These are phyloP conservation scores for Lipomyces mesembrius DNA, from an alignment of 805 yeast species.

Conservation along the genomic window DNA sequence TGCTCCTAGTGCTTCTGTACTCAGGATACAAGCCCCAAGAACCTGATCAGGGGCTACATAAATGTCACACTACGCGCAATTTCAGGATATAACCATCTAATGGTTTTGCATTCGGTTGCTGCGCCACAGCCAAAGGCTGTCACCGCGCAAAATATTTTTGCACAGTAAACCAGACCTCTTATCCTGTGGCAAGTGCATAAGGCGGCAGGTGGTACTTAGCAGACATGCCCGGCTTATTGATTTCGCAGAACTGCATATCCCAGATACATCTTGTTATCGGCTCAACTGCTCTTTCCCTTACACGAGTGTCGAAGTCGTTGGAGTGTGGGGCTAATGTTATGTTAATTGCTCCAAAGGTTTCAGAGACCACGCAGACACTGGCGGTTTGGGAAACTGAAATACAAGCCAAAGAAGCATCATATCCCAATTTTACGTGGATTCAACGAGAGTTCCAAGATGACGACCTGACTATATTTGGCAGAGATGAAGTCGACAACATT, in stretches of 20 bases:
- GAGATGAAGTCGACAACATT: conserved; percentile 61
- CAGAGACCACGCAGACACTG: conserved; percentile 2
- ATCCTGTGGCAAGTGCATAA: not conserved
- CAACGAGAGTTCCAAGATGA: conserved; percentile 47
- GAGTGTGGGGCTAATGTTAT: conserved; percentile 34
- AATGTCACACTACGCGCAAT: too few species aligned
- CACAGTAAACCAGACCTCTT: not conserved
- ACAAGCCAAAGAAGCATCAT: not conserved
- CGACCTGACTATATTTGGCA: conserved; percentile 63
- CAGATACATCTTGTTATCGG: conserved; percentile 37
- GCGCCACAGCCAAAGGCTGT: too few species aligned
- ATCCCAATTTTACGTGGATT: conserved; percentile 38
- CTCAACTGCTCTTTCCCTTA: conserved; percentile 32
- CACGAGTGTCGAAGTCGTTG: conserved; percentile 29
- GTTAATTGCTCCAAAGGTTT: conserved; percentile 19
- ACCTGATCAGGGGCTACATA: too few species aligned
- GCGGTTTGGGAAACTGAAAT: conserved; percentile 17
- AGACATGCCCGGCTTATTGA: conserved; percentile 29
- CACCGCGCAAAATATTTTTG: not conserved
- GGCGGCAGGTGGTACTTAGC: not conserved
- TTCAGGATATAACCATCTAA: too few species aligned
- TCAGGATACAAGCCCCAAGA: too few species aligned
- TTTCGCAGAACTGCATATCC: conserved; percentile 29
- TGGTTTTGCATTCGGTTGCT: too few species aligned
- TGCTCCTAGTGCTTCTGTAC: too few species aligned